Conservation (phyloP, 1,139 yeast genomes). For the Sugiyamaella castrensis region DNA sequence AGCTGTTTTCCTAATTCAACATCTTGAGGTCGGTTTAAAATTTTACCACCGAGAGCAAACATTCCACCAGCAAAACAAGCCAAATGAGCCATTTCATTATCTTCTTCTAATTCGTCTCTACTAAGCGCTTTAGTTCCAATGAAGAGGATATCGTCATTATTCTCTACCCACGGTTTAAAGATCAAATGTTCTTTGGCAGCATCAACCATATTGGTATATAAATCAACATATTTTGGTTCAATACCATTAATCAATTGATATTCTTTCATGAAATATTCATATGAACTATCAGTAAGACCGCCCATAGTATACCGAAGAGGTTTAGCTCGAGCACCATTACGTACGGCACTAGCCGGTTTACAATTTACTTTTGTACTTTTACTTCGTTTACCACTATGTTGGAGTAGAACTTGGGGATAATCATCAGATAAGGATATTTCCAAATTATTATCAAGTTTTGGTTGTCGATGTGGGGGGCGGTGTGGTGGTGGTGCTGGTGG, state of each 20-base stretch:
- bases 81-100: conserved; percentile 48
- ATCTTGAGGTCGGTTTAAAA: conserved; percentile 51
- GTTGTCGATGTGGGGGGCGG: too few species aligned
- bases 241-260: conserved; percentile 52
- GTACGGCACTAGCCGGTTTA: conserved; percentile 2
- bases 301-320: conserved; percentile 43
- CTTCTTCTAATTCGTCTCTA: conserved; percentile 17
- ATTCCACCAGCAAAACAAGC: conserved; percentile 76
- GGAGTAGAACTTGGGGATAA: not conserved
- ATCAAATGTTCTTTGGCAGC: conserved; percentile 44
- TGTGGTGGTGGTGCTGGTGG: too few species aligned
- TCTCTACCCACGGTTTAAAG: conserved; percentile 47
- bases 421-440: too few species aligned
- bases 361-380: not conserved
- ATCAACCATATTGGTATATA: conserved; percentile 41
- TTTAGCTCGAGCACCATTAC: not conserved
- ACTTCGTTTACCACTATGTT: not conserved
- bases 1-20: conserved; percentile 57
- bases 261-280: conserved; percentile 65
- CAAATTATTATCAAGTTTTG: too few species aligned
- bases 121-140: conserved; percentile 2
- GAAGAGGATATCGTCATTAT: conserved; percentile 31
- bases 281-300: conserved; percentile 65
- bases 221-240: conserved; percentile 33
- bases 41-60: conserved; percentile 62